phyloP scores from a whole-genome alignment of 2,329 filamentous ascomycete genomes.

The Triangularia verruculosa region DNA sequence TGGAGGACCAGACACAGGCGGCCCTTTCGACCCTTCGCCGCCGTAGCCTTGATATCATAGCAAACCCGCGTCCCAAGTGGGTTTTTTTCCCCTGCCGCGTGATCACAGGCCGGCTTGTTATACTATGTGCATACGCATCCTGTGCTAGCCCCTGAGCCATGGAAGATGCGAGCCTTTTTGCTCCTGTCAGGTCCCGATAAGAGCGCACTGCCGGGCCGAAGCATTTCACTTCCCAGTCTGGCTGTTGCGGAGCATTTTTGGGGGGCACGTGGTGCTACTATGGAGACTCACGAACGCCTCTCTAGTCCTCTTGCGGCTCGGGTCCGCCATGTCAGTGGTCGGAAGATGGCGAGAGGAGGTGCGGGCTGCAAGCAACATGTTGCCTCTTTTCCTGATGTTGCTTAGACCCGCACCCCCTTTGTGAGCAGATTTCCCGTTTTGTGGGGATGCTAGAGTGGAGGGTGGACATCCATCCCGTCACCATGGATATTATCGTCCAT shows the following conservation, averaged over 20 bases:
- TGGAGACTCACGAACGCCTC: constrained; percentile 16
- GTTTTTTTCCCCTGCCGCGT: constrained; percentile 22
- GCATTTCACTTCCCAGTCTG: constrained; percentile 14
- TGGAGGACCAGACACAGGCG: constrained; percentile 1
- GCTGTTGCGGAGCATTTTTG: constrained; percentile 9
- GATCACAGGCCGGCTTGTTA: constrained; percentile 18
- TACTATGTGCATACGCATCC: neutral
- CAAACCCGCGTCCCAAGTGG: constrained; percentile 5
- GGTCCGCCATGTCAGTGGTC: constrained; percentile 14
- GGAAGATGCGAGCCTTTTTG: constrained; percentile 9
- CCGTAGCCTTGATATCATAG: constrained; percentile 4
- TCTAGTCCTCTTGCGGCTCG: constrained; percentile 13
- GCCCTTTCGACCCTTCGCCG: neutral
- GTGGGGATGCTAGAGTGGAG: constrained; percentile 1
- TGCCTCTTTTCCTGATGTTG: constrained; percentile 2
- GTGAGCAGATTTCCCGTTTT: constrained; percentile 8
- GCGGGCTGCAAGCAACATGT: constrained; percentile 15
- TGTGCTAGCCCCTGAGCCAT: constrained; percentile 10
- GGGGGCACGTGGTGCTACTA: constrained; percentile 18
- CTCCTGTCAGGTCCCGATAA: constrained; percentile 25
- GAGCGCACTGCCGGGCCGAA: constrained; percentile 19
- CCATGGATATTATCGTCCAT: constrained; percentile 16
- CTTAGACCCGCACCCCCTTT: constrained; percentile 8
- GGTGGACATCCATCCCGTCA: constrained; percentile 10
- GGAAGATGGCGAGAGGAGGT: constrained; percentile 11